Conservation (phyloP, 2,329 filamentous ascomycete genomes). For the Monosporascus ibericus region DNA sequence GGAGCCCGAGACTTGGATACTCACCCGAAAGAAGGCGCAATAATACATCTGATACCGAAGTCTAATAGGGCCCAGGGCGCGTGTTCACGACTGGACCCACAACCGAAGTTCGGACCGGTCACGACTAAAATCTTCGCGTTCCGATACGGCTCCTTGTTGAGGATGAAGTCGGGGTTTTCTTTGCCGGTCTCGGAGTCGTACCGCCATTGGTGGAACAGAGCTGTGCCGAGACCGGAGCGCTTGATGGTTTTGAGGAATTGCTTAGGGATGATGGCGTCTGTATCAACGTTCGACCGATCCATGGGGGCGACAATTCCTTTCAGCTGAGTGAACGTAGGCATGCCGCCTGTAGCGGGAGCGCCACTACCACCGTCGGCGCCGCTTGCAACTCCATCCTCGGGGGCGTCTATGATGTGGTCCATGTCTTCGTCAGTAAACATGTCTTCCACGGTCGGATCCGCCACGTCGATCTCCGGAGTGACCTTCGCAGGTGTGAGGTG, state of each 20-base stretch:
- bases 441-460: slow-evolving; percentile 47
- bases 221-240: slow-evolving; percentile 83
- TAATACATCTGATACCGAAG: slow-evolving; percentile 91
- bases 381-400: slow-evolving; percentile 58
- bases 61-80: slow-evolving; percentile 95
- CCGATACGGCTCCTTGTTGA: slow-evolving; percentile 86
- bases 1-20: no score
- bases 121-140: slow-evolving; percentile 83
- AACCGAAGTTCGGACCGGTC: slow-evolving; percentile 92
- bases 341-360: slow-evolving; percentile 51
- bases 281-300: slow-evolving; percentile 88
- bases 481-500: not conserved
- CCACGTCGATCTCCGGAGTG: slow-evolving; percentile 57
- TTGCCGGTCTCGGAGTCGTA: slow-evolving; percentile 62
- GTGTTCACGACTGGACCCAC: slow-evolving; percentile 87
- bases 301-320: slow-evolving; percentile 85
- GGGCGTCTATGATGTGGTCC: slow-evolving; percentile 50
- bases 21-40: slow-evolving; percentile 67
- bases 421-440: slow-evolving; percentile 42
- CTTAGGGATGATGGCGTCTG: slow-evolving; percentile 98
- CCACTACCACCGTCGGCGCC: slow-evolving; percentile 53
- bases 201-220: slow-evolving; percentile 81
- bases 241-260: slow-evolving; percentile 99
- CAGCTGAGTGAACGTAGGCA: slow-evolving; percentile 77
- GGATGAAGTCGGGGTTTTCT: slow-evolving; percentile 75